A percentile compares a stretch with the other conserved stretches of the same genome.
Conservation (phyloP, 345 rosid genomes). For the Lepidium aucheri region DNA sequence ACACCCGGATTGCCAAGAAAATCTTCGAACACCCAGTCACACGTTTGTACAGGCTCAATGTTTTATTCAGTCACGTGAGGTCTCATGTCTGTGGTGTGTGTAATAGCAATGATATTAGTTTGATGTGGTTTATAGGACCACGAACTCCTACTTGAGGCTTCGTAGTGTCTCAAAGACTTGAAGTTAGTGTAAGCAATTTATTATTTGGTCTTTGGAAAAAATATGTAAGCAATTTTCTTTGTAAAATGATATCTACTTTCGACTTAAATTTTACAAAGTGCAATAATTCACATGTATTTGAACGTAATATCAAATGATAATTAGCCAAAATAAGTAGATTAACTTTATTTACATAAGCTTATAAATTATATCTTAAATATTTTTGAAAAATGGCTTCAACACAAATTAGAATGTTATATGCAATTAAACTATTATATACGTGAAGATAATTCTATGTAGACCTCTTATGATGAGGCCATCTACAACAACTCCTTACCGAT, state of each 20-base stretch:
- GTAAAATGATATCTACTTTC: not conserved
- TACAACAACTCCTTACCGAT: no score
- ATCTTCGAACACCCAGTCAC: no score
- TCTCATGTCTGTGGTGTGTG: constrained; percentile 53
- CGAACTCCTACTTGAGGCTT: constrained; percentile 50
- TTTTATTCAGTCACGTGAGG: constrained; percentile 60
- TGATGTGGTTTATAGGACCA: constrained; percentile 60
- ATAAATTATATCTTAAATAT: no score
- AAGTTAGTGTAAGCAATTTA: constrained; percentile 13
- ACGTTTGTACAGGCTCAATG: constrained; percentile 45
- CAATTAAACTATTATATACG: no score
- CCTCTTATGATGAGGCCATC: no score
- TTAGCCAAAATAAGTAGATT: not conserved
- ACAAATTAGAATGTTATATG: no score
- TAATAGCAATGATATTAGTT: constrained; percentile 44
- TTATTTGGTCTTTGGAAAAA: not conserved
- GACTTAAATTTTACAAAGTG: not conserved
- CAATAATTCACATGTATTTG: not conserved
- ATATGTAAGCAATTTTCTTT: not conserved
- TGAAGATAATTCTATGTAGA: no score
- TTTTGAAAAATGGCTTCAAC: no score
- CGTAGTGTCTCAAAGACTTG: constrained; percentile 34
- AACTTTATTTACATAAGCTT: not conserved
- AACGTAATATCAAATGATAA: not conserved
- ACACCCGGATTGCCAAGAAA: no score